Evolutionary conservation across 2,329 filamentous ascomycete species (phyloP).

Genomic region (Scorias spongiosa): DNA sequence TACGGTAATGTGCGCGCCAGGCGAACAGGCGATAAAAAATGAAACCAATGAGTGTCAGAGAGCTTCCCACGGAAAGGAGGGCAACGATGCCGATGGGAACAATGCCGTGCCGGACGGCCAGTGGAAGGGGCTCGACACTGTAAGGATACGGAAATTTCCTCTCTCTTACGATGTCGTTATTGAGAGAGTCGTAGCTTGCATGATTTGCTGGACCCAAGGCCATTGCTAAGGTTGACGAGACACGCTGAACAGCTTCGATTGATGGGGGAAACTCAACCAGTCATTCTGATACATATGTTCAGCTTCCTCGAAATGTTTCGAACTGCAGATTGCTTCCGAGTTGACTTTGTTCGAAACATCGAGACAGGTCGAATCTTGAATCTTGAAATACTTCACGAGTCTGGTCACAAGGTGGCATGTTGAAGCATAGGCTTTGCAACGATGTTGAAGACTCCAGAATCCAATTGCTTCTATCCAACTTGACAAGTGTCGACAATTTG

Average conservation of each 20-base stretch:
- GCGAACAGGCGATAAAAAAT: conserved; percentile 16
- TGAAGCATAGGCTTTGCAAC: no score
- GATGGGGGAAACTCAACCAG: no score
- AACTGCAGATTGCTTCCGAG: no score
- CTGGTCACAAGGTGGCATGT: no score
- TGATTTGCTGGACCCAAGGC: neutral
- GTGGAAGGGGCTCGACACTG: conserved; percentile 11
- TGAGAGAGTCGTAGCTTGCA: neutral
- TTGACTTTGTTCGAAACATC: no score
- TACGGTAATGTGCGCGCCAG: conserved; percentile 17
- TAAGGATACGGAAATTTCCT: conserved; percentile 16
- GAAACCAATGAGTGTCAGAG: conserved; percentile 15
- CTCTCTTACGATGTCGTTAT: conserved; percentile 1
- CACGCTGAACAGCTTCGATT: no score
- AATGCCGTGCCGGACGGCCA: conserved; percentile 12
- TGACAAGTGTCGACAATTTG: no score
- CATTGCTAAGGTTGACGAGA: neutral
- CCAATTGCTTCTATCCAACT: no score
- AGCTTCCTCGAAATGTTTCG: no score
- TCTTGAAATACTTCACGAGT: no score
- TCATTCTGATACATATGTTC: no score
- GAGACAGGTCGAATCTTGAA: no score
- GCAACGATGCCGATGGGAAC: conserved; percentile 16
- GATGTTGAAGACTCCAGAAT: neutral
- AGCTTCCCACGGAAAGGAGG: conserved; percentile 15